Percentiles rank a stretch among this genome's conserved stretches.
Evolutionary conservation across 257 asterid species (phyloP).

Genomic region (Penstemon barbatus): DNA sequence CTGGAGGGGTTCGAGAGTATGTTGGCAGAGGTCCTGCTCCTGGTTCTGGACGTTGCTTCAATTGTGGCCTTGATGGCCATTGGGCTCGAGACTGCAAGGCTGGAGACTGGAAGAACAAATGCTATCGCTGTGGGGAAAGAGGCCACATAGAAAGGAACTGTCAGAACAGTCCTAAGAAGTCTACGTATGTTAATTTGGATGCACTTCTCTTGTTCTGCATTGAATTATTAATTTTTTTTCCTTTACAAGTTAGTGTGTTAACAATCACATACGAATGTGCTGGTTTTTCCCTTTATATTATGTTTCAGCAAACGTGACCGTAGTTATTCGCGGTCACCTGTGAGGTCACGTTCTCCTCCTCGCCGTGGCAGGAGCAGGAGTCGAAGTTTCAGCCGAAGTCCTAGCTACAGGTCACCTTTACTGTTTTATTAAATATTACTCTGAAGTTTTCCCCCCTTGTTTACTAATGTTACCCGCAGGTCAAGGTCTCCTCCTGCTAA

Average conservation of each 20-base stretch:
- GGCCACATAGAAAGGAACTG: slow-evolving; percentile 95
- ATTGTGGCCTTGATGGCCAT: slow-evolving; percentile 96
- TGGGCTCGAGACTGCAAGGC: slow-evolving; percentile 99
- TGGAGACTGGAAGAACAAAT: slow-evolving; percentile 98
- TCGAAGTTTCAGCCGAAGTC: slow-evolving; percentile 73
- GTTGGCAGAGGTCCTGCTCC: slow-evolving; percentile 93
- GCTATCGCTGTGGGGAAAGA: slow-evolving; percentile 95
- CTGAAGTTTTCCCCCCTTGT: not conserved
- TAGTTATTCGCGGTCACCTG: slow-evolving; percentile 81
- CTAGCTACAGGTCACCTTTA: slow-evolving; percentile 48
- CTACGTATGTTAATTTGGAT: slow-evolving; percentile 41
- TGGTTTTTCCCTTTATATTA: slow-evolving; percentile 5
- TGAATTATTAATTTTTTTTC: not conserved
- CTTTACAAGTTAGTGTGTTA: not conserved
- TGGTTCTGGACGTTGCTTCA: slow-evolving; percentile 99
- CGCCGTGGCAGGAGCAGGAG: slow-evolving; percentile 64
- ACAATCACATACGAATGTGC: no score
- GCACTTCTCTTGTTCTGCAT: not conserved
- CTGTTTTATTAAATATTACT: not conserved
- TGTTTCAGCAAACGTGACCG: slow-evolving; percentile 51
- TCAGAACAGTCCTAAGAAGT: slow-evolving; percentile 88
- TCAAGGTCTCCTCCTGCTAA: slow-evolving; percentile 92
- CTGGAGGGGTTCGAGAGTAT: slow-evolving; percentile 87
- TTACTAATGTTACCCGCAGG: slow-evolving; percentile 45
- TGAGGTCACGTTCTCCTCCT: slow-evolving; percentile 86